Evolutionary conservation across 331 rosid species (phyloP).

Genomic region (Stylosanthes scabra): DNA sequence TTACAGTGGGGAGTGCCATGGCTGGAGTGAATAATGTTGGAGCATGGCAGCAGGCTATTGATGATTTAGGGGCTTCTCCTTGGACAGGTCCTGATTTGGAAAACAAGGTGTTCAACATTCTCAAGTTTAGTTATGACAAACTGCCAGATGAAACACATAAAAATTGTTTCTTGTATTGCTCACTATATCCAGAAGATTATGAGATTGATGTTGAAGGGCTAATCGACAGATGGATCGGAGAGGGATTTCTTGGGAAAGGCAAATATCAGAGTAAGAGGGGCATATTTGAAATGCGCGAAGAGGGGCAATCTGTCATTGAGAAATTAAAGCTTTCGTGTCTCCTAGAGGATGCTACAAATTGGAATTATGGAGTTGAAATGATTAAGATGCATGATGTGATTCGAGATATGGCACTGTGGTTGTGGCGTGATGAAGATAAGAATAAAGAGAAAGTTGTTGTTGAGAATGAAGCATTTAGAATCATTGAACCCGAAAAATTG

Average conservation of each 20-base stretch:
- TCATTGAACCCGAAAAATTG: not conserved
- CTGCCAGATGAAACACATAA: slow-evolving; percentile 2
- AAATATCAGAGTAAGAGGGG: not conserved
- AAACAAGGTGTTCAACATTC: not conserved
- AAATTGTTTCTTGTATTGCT: slow-evolving; percentile 10
- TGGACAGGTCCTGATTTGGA: not conserved
- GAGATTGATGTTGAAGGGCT: not conserved
- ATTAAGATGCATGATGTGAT: slow-evolving; percentile 44
- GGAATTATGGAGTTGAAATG: too few species aligned
- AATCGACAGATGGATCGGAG: slow-evolving; percentile 24
- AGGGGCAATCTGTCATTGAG: slow-evolving; percentile 22
- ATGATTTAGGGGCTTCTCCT: not conserved
- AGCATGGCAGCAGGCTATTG: slow-evolving; percentile 4
- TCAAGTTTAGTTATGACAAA: slow-evolving; percentile 33
- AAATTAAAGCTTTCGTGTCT: slow-evolving; percentile 23
- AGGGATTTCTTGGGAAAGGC: not conserved
- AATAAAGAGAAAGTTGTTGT: slow-evolving; percentile 2
- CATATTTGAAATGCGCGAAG: not conserved
- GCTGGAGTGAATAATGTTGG: not conserved
- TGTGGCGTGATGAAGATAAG: slow-evolving; percentile 4
- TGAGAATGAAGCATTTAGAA: not conserved
- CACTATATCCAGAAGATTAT: slow-evolving; percentile 20
- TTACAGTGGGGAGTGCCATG: slow-evolving; percentile 31
- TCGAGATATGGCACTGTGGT: slow-evolving; percentile 39
- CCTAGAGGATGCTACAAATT: not conserved